Evolutionary conservation across 2,329 filamentous ascomycete genomes (phyloP), one percentile per base, ranked within the genome.

Genomic region (Torrubiella hemipterigena): DNA sequence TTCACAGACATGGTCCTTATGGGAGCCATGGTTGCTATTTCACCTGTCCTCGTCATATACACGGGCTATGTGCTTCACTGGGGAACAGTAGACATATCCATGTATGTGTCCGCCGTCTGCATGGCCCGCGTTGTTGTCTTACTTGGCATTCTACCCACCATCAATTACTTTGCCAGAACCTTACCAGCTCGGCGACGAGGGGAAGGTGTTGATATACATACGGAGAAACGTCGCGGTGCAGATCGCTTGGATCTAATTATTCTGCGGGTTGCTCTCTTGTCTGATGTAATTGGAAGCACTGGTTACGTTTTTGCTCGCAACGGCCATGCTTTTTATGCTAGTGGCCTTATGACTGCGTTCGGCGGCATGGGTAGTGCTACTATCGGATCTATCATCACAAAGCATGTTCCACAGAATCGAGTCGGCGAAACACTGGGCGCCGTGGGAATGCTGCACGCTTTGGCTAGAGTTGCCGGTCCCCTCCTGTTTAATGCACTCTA

Each of bases 391-490:
- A 72, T 81, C 1, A 61, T 95, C 30, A 95, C 86, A 14, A 96
- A 95, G 51, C 91, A 96, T 52, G 79, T 96, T 1, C 84, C 87
- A 0, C 66, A 76, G 1, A 81, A 91, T 40, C 72, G 73, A 28
- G 79, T 91, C 0, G 91, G 91, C 0, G 77, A 91, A 51, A 62
- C 96, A n/a, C 68, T 98, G 0, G 91, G 91, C 15, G 87, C 86
- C 2, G 80, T 79, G 12, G 91, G 89, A 0, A 63, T 96, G 38
- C 57, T 96, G 35, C 89, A 96, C 55, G 81, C 85, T 1, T 57
- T 94, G 21, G 73, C 82, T 4, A 67, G 86, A 38, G 75, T 96
- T 3, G 51, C 93, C 10, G 77, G 81, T 1, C 91, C 91, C 0
- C 69, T 84, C 0, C 49, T 89, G 2, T 93, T 95, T 56, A 93